These are phyloP conservation scores for Fusarium azukiicola DNA, from an alignment of 2,329 filamentous ascomycete species.

Conservation along the genomic window DNA sequence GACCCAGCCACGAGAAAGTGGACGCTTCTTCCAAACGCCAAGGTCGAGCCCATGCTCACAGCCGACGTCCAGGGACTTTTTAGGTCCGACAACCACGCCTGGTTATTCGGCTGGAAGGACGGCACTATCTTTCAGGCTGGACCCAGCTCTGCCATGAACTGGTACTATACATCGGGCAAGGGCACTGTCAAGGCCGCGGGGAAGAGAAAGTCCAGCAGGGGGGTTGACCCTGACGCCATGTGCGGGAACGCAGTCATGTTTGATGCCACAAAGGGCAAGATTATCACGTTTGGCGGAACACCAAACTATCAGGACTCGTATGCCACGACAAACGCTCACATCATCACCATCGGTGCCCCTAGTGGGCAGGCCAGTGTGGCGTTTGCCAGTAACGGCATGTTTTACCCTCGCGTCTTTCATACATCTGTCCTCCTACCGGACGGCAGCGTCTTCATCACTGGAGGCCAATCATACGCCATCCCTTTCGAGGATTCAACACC, in stretches of 20 bases:
- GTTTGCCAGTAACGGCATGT: conserved; percentile 37
- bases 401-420: conserved; percentile 64
- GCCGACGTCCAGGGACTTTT: neutral
- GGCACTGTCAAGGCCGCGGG: conserved; percentile 36
- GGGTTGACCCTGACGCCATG: conserved; percentile 72
- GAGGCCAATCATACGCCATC: conserved; percentile 59
- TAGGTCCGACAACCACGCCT: neutral
- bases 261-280: conserved; percentile 78
- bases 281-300: conserved; percentile 74
- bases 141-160: conserved; percentile 1
- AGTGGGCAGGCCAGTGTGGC: conserved; percentile 16
- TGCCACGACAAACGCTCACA: conserved; percentile 68
- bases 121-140: neutral
- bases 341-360: conserved; percentile 69
- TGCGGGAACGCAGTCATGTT: conserved; percentile 78
- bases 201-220: conserved; percentile 53
- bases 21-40: neutral
- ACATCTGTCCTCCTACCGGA: conserved; percentile 71
- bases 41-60: conserved; percentile 8
- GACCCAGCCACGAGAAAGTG: neutral
- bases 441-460: conserved; percentile 70
- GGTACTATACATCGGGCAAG: neutral
- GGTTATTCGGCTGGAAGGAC: conserved; percentile 6
- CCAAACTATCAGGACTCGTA: conserved; percentile 67
- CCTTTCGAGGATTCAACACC: conserved; percentile 45